phyloP scores from a whole-genome alignment of 2,329 filamentous ascomycete species.

The Fusarium secorum region DNA sequence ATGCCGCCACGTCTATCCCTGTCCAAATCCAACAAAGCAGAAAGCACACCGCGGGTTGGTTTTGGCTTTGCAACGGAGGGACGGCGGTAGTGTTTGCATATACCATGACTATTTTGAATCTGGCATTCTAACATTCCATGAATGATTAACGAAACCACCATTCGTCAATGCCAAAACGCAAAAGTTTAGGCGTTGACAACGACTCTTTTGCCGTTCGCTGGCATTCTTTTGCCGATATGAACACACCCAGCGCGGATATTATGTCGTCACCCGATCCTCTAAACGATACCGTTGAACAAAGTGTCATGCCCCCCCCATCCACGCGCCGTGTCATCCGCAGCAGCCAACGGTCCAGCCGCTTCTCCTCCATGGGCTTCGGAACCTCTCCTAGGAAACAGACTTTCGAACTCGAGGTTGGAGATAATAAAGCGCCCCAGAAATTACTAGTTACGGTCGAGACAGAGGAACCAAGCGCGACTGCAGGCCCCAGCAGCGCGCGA shows the following conservation, averaged over 20 bases:
- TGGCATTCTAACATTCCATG: slow-evolving; percentile 34
- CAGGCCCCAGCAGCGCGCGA: slow-evolving; percentile 46
- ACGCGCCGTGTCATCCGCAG: slow-evolving; percentile 56
- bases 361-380: slow-evolving; percentile 45
- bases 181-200: slow-evolving; percentile 34
- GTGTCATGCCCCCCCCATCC: slow-evolving; percentile 48
- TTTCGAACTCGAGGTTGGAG: slow-evolving; percentile 64
- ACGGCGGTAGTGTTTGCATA: slow-evolving; percentile 19
- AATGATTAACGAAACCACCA: slow-evolving; percentile 24
- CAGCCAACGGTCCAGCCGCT: slow-evolving; percentile 52
- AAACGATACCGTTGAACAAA: slow-evolving; percentile 49
- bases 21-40: slow-evolving; percentile 15
- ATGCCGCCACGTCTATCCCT: slow-evolving; percentile 30
- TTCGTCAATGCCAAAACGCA: slow-evolving; percentile 45
- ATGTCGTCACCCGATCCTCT: slow-evolving; percentile 62
- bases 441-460: slow-evolving; percentile 65
- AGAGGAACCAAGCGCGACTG: slow-evolving; percentile 49
- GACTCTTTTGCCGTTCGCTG: slow-evolving; percentile 47
- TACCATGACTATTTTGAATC: background rate
- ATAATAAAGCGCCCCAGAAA: slow-evolving; percentile 58
- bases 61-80: slow-evolving; percentile 8
- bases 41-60: slow-evolving; percentile 29
- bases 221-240: slow-evolving; percentile 48
- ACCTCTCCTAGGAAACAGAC: slow-evolving; percentile 63
- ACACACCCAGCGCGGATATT: slow-evolving; percentile 52